A percentile compares a stretch with the other conserved stretches of the same genome.
Conservation (phyloP, 805 yeast genomes). For the Kuraishia piskuri region DNA sequence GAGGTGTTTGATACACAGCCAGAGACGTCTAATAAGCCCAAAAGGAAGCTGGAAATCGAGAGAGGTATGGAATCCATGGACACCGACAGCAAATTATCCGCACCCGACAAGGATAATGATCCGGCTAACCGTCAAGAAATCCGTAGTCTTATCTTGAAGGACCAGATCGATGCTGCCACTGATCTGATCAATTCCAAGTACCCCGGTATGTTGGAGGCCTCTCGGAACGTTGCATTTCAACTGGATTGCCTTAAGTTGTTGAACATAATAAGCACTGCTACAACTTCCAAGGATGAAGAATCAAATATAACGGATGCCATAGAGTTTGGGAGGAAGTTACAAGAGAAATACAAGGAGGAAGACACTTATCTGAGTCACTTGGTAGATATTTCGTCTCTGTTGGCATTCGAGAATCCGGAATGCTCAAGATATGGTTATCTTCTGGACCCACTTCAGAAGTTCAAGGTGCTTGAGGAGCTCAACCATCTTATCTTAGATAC, state of each 20-base stretch:
- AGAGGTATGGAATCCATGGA: neutral
- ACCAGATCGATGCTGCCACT: slow-evolving; percentile 36
- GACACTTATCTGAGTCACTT: slow-evolving; percentile 26
- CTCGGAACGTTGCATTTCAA: slow-evolving; percentile 28
- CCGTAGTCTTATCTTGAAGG: slow-evolving; percentile 29
- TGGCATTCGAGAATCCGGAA: slow-evolving; percentile 44
- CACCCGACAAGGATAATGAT: neutral
- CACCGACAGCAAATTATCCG: neutral
- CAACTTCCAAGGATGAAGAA: slow-evolving; percentile 2
- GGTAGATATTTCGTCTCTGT: slow-evolving; percentile 37
- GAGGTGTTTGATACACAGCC: slow-evolving; percentile 4
- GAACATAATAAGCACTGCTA: slow-evolving; percentile 23
- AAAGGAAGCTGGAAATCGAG: neutral
- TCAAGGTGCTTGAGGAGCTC: slow-evolving; percentile 17
- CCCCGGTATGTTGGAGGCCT: slow-evolving; percentile 26
- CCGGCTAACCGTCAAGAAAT: slow-evolving; percentile 26
- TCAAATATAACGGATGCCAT: slow-evolving; percentile 24
- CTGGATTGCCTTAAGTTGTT: slow-evolving; percentile 35
- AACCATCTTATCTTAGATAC: slow-evolving; percentile 20
- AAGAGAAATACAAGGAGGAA: slow-evolving; percentile 21
- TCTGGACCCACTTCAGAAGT: slow-evolving; percentile 26
- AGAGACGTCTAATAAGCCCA: neutral
- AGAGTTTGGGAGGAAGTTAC: slow-evolving; percentile 29
- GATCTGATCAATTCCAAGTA: slow-evolving; percentile 27
- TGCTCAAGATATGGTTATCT: slow-evolving; percentile 26